Evolutionary conservation across 768 basidiomycete species (phyloP).

Genomic region (Botryobasidium botryosum): DNA sequence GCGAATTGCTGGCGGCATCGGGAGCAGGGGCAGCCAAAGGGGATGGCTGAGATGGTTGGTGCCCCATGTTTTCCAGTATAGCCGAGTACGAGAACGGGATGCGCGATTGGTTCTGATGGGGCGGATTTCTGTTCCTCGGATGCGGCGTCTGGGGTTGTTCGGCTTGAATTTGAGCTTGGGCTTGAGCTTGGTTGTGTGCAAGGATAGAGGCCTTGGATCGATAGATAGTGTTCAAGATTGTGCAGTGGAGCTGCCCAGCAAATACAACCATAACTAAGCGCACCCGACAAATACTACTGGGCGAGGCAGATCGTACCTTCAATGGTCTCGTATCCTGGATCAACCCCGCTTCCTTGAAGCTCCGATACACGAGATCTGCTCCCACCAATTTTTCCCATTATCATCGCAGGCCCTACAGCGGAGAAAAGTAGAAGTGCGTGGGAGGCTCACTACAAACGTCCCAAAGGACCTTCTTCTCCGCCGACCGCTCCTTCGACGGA

Average conservation of each 20-base stretch:
- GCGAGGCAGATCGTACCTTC: background rate
- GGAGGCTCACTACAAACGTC: too few relatives aligned
- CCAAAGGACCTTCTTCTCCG: too few relatives aligned
- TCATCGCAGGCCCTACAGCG: too few relatives aligned
- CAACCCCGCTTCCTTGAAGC: conserved; percentile 8
- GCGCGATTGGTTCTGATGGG: too few relatives aligned
- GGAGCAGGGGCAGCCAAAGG: background rate
- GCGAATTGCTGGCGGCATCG: background rate
- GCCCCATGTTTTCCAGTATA: conserved; percentile 1
- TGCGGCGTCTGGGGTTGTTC: too few relatives aligned
- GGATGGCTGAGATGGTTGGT: background rate
- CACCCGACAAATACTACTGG: background rate
- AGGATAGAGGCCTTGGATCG: too few relatives aligned
- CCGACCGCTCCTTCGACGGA: too few relatives aligned
- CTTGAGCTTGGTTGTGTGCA: too few relatives aligned
- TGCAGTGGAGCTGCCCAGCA: conserved; percentile 6
- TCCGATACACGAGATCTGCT: conserved; percentile 1
- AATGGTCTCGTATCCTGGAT: conserved; percentile 6
- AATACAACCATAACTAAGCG: background rate
- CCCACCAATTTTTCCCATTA: too few relatives aligned
- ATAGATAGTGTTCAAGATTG: conserved; percentile 7
- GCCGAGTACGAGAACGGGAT: conserved; percentile 5
- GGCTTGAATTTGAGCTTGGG: too few relatives aligned
- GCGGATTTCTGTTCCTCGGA: too few relatives aligned
- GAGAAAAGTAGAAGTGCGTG: too few relatives aligned